Evolutionary conservation across 2,329 filamentous ascomycete species (phyloP).

Genomic region (Phaeoacremonium minimum): DNA sequence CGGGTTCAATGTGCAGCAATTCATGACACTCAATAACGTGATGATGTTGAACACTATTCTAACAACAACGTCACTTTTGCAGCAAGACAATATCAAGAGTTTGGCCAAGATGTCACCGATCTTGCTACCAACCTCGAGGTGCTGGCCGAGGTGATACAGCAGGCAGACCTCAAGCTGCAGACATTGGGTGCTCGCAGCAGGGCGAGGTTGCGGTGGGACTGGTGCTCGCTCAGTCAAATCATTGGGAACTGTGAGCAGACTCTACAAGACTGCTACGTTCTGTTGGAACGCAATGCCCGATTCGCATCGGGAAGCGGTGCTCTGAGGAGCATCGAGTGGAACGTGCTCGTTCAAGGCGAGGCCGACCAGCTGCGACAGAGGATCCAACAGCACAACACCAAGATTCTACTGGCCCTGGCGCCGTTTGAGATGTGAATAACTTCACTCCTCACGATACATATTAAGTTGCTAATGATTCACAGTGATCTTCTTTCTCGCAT

Average conservation of each 20-base stretch:
- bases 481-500: slow-evolving; percentile 25
- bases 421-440: slow-evolving; percentile 28
- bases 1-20: too few relatives aligned
- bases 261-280: slow-evolving; percentile 22
- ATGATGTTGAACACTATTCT: too few relatives aligned
- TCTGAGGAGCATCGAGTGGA: slow-evolving; percentile 28
- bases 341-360: slow-evolving; percentile 24
- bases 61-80: too few relatives aligned
- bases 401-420: slow-evolving; percentile 25
- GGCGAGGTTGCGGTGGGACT: slow-evolving; percentile 13
- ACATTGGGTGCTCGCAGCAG: not conserved
- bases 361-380: slow-evolving; percentile 24
- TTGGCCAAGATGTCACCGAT: slow-evolving; percentile 4
- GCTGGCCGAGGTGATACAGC: slow-evolving; percentile 1
- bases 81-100: slow-evolving; percentile 6
- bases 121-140: not conserved
- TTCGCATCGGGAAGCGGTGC: slow-evolving; percentile 19
- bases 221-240: slow-evolving; percentile 14
- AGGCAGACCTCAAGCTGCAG: slow-evolving; percentile 1
- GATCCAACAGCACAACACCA: slow-evolving; percentile 27
- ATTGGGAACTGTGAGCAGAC: slow-evolving; percentile 25
- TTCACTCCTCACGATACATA: not conserved
- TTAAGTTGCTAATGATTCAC: not conserved
- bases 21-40: too few relatives aligned
- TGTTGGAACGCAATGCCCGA: slow-evolving; percentile 22